phyloP scores from a whole-genome alignment of 768 basidiomycete genomes.

The Termitomyces sp. region DNA sequence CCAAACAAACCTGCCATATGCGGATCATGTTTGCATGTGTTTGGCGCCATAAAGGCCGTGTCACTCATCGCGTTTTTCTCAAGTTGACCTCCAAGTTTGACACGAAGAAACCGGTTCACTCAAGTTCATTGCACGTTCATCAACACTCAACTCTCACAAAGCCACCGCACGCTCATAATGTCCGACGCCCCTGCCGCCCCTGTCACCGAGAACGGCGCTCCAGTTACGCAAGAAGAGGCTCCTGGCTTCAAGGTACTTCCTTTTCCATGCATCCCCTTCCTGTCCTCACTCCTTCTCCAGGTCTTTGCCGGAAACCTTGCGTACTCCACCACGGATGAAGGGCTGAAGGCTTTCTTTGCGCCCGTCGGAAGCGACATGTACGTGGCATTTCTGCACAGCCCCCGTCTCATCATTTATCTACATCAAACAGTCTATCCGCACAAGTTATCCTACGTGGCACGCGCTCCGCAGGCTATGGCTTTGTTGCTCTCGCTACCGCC shows the following conservation, averaged over 20 bases:
- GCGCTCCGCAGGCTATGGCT: constrained; percentile 89
- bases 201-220: constrained; percentile 81
- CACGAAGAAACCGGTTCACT: constrained; percentile 81
- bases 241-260: constrained; percentile 71
- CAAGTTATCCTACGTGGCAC: constrained; percentile 83
- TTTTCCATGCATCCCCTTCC: constrained; percentile 15
- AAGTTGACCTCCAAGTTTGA: constrained; percentile 74
- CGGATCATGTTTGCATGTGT: constrained; percentile 25
- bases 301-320: constrained; percentile 96
- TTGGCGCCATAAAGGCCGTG: constrained; percentile 32
- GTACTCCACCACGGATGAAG: constrained; percentile 90
- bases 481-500: constrained; percentile 75
- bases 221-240: constrained; percentile 74
- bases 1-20: constrained; percentile 22
- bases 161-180: constrained; percentile 60
- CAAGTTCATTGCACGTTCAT: constrained; percentile 57
- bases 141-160: constrained; percentile 45
- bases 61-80: constrained; percentile 26
- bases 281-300: constrained; percentile 32
- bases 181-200: constrained; percentile 88
- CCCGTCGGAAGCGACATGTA: constrained; percentile 86
- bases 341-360: constrained; percentile 92
- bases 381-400: constrained; percentile 45
- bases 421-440: constrained; percentile 58
- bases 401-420: constrained; percentile 26